These are phyloP conservation scores for Alliaria petiolata DNA, from an alignment of 345 rosid species.

Conservation along the genomic window DNA sequence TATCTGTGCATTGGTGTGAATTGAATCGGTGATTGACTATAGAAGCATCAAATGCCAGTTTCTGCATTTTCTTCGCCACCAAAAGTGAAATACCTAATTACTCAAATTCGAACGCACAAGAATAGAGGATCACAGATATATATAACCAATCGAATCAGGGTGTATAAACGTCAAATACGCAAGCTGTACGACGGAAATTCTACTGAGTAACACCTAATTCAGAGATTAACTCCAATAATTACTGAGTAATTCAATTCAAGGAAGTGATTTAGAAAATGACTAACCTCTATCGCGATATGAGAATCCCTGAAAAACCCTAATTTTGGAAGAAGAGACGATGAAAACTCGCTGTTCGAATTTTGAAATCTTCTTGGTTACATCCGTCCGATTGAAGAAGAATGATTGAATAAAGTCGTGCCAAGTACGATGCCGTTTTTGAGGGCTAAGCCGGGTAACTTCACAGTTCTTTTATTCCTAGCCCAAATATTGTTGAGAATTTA, in stretches of 20 bases:
- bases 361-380: neutral
- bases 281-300: conserved; percentile 8
- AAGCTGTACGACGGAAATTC: neutral
- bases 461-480: neutral
- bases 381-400: neutral
- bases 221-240: neutral
- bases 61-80: neutral
- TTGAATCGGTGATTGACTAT: neutral
- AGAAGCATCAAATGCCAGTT: neutral
- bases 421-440: neutral
- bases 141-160: neutral
- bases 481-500: neutral
- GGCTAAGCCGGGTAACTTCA: neutral
- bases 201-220: neutral
- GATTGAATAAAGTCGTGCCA: neutral
- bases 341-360: neutral
- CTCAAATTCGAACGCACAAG: neutral
- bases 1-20: neutral
- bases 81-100: neutral
- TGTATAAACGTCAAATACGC: neutral
- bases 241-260: neutral
- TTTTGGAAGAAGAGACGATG: neutral
- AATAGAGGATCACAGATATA: neutral
- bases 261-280: neutral
- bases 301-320: conserved; percentile 21